phyloP scores from a whole-genome alignment of 2,329 filamentous ascomycete species.

The Exophiala calicioides region DNA sequence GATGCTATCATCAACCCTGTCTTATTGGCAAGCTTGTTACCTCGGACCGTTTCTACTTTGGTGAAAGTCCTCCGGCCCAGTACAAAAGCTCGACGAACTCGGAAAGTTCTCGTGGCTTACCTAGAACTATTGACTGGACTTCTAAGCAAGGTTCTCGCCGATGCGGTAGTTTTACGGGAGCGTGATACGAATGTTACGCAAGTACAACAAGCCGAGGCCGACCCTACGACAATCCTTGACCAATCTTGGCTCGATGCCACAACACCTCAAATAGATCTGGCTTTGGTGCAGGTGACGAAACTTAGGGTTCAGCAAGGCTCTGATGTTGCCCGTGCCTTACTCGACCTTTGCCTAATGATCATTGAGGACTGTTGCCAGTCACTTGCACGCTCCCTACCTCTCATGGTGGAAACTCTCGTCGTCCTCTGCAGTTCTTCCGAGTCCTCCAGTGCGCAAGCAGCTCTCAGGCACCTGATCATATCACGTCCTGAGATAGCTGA shows the following conservation, averaged over 20 bases:
- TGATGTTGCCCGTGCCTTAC: conserved; percentile 68
- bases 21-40: conserved; percentile 81
- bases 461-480: conserved; percentile 61
- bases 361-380: conserved; percentile 77
- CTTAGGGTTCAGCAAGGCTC: conserved; percentile 68
- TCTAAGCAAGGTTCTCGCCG: conserved; percentile 49
- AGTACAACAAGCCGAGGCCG: conserved; percentile 24
- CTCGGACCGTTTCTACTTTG: conserved; percentile 80
- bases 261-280: conserved; percentile 76
- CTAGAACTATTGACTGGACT: conserved; percentile 59
- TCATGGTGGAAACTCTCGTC: conserved; percentile 81
- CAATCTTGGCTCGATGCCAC: conserved; percentile 78
- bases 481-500: conserved; percentile 65
- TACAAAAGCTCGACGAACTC: conserved; percentile 60
- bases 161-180: conserved; percentile 38
- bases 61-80: conserved; percentile 73
- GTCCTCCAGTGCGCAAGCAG: conserved; percentile 39
- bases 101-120: conserved; percentile 64
- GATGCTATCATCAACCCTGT: conserved; percentile 67
- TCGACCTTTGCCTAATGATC: conserved; percentile 70
- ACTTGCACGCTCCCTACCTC: conserved; percentile 65
- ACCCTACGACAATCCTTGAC: conserved; percentile 44
- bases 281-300: conserved; percentile 74
- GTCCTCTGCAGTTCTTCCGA: conserved; percentile 61
- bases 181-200: neutral